A percentile compares a stretch with the other conserved stretches of the same genome.
phyloP scores from a whole-genome alignment of 306 rosid species.

The Gynostemma pentaphyllum region DNA sequence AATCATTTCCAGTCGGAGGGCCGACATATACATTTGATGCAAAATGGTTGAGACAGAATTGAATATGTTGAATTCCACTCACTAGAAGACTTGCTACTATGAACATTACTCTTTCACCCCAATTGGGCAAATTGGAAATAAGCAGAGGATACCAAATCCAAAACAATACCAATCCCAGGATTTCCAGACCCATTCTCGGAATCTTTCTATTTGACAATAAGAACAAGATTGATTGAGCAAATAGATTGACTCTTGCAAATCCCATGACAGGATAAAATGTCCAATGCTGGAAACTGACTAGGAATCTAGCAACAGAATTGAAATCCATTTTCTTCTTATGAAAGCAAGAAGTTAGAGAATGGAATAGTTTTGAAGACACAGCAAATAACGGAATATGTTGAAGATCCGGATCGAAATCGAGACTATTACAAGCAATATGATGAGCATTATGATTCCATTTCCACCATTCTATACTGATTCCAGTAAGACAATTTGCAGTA shows the following conservation, averaged over 20 bases:
- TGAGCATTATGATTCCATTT: slow-evolving; percentile 38
- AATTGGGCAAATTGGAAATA: slow-evolving; percentile 17
- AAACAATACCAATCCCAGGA: slow-evolving; percentile 23
- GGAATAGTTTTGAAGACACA: slow-evolving; percentile 9
- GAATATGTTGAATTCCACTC: slow-evolving; percentile 29
- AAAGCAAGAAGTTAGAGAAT: slow-evolving; percentile 17
- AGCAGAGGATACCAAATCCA: slow-evolving; percentile 30
- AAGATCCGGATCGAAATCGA: slow-evolving; percentile 28
- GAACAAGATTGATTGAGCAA: slow-evolving; percentile 23
- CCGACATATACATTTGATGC: slow-evolving; percentile 35
- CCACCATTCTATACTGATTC: slow-evolving; percentile 38
- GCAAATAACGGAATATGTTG: slow-evolving; percentile 33
- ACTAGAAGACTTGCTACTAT: slow-evolving; percentile 25
- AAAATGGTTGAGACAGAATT: slow-evolving; percentile 40
- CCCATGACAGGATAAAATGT: slow-evolving; percentile 29
- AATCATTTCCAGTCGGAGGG: slow-evolving; percentile 21
- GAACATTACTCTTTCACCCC: slow-evolving; percentile 21
- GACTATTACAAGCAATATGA: slow-evolving; percentile 30
- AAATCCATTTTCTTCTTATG: slow-evolving; percentile 19
- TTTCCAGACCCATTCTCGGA: slow-evolving; percentile 16
- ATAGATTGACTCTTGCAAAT: slow-evolving; percentile 23
- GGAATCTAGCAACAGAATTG: slow-evolving; percentile 20
- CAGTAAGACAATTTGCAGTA: slow-evolving; percentile 26
- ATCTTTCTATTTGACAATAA: slow-evolving; percentile 12
- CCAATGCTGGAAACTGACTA: slow-evolving; percentile 25